Conservation (phyloP, 2,329 filamentous ascomycete genomes). For the Balansia obtecta region DNA sequence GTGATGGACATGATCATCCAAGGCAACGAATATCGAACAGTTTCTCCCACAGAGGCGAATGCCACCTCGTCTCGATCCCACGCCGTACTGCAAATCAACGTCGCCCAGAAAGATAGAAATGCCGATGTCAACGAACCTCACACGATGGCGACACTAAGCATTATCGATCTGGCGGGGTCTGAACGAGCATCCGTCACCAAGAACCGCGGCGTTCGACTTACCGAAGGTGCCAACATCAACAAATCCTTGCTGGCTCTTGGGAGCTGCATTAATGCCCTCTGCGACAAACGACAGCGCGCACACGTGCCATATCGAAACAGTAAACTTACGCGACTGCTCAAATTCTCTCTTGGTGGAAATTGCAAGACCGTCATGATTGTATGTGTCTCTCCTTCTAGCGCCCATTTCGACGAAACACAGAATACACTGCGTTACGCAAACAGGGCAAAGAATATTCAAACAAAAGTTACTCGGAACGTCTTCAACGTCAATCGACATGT, state of each 20-base stretch:
- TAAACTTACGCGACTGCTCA: conserved; percentile 86
- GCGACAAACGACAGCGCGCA: conserved; percentile 79
- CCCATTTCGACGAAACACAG: conserved; percentile 95
- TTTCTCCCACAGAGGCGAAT: conserved; percentile 94
- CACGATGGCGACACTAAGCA: conserved; percentile 95
- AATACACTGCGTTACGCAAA: conserved; percentile 97
- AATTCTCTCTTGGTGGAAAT: conserved; percentile 94
- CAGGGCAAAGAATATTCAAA: conserved; percentile 97
- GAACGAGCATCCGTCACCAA: conserved; percentile 94
- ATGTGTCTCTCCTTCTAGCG: conserved; percentile 90
- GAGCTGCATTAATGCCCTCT: conserved; percentile 96
- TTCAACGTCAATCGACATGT: conserved; percentile 99
- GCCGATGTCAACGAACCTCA: conserved; percentile 87
- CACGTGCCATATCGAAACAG: conserved; percentile 97
- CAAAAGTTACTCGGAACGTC: conserved; percentile 96
- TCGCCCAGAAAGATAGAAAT: conserved; percentile 88
- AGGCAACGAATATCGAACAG: conserved; percentile 88
- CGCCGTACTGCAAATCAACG: conserved; percentile 92
- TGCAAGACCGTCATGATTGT: conserved; percentile 99
- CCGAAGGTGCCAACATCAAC: conserved; percentile 98
- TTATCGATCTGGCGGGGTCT: conserved; percentile 93
- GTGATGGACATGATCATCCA: conserved; percentile 99
- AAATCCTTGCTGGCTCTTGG: conserved; percentile 90
- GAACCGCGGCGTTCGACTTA: conserved; percentile 80
- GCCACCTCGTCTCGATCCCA: conserved; percentile 95